Percentiles rank a stretch among this genome's conserved stretches.
Conservation (phyloP, 176 grass and related monocot species). For the Zea luxurians region DNA sequence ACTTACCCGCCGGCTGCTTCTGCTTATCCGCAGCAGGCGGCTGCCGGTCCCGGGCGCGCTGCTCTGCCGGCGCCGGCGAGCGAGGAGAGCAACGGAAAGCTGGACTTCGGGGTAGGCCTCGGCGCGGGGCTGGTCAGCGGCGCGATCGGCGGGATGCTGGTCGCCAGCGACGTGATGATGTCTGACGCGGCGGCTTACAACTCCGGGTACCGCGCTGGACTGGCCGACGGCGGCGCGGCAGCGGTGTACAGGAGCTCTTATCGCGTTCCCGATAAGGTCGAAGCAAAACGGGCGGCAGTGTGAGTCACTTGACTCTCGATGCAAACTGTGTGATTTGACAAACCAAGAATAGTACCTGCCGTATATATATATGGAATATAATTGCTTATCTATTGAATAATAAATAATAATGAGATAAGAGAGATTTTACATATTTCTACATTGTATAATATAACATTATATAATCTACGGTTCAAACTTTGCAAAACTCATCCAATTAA, state of each 20-base stretch:
- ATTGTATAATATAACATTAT: no score
- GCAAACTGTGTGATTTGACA: neutral
- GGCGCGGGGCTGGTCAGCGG: constrained; percentile 59
- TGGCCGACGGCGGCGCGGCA: constrained; percentile 34
- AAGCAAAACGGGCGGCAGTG: neutral
- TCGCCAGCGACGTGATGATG: constrained; percentile 57
- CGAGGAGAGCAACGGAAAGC: neutral
- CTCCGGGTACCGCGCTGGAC: constrained; percentile 55
- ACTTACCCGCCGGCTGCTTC: neutral
- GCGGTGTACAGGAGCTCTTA: constrained; percentile 2
- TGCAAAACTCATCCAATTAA: no score
- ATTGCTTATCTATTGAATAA: neutral
- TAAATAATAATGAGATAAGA: no score
- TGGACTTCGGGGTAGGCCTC: constrained; percentile 49
- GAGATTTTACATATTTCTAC: no score
- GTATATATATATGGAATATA: neutral
- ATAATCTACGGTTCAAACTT: no score
- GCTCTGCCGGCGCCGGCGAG: neutral
- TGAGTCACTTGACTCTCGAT: neutral
- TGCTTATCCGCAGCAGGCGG: neutral
- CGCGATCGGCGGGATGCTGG: constrained; percentile 57
- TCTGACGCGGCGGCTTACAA: constrained; percentile 51
- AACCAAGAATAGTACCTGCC: neutral
- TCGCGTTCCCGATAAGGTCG: neutral
- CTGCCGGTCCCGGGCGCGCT: neutral